Conservation (phyloP, 352 stramenopile species). For the Ophiocytium majus region DNA sequence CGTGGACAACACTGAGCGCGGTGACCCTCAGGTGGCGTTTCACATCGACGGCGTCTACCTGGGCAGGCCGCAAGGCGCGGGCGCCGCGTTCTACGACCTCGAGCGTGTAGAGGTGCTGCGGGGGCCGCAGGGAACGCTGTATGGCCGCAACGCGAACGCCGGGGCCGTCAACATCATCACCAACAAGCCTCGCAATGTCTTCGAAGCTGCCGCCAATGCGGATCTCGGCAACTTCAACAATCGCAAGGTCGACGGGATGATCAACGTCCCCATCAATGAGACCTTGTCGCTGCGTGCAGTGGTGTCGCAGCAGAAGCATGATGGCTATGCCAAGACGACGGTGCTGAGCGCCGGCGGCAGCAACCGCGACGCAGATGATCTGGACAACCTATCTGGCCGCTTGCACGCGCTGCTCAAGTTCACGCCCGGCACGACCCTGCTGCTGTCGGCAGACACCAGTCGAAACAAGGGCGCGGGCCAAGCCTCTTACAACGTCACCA, state of each 20-base stretch:
- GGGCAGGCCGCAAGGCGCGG: background rate
- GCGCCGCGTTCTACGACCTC: background rate
- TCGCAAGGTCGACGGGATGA: background rate
- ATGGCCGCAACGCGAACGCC: background rate
- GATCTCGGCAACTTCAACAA: background rate
- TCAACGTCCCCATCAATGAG: background rate
- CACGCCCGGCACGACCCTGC: too few relatives aligned
- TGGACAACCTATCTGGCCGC: too few relatives aligned
- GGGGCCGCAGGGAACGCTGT: background rate
- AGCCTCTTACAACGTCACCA: too few relatives aligned
- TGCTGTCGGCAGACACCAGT: too few relatives aligned
- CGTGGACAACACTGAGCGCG: background rate
- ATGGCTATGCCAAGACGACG: too few relatives aligned
- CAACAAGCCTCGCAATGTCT: background rate
- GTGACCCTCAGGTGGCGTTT: background rate
- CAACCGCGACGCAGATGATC: too few relatives aligned
- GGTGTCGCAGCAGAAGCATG: too few relatives aligned
- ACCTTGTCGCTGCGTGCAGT: too few relatives aligned
- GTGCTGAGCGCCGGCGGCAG: too few relatives aligned
- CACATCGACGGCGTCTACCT: background rate
- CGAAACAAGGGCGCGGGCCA: too few relatives aligned
- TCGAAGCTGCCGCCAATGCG: background rate
- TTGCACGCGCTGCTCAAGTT: too few relatives aligned
- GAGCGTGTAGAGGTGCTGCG: slow-evolving; percentile 8
- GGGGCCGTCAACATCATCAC: background rate